Conservation (phyloP, 345 rosid genomes). For the Ceriops zippeliana region DNA sequence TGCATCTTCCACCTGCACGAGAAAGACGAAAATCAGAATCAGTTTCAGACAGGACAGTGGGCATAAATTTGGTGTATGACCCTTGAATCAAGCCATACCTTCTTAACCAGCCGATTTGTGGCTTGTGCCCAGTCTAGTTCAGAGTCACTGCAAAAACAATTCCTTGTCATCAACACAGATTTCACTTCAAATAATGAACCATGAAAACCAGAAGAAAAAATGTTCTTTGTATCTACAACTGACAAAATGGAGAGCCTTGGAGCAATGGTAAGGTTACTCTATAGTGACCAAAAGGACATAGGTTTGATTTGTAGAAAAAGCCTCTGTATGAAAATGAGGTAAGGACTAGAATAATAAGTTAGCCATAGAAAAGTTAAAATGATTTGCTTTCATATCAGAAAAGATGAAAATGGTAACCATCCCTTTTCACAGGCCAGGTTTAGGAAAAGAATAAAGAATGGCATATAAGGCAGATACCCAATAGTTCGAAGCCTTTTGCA, state of each 20-base stretch:
- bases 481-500: slow-evolving; percentile 45
- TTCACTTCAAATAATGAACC: too few species aligned
- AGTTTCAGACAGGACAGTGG: background rate
- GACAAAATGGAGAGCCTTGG: too few species aligned
- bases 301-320: too few species aligned
- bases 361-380: too few species aligned
- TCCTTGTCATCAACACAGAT: background rate
- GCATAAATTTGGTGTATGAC: background rate
- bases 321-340: too few species aligned
- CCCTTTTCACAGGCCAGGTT: background rate
- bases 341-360: too few species aligned
- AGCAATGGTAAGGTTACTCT: too few species aligned
- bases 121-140: slow-evolving; percentile 69
- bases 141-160: slow-evolving; percentile 49
- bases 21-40: slow-evolving; percentile 19
- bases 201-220: too few species aligned
- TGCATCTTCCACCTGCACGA: slow-evolving; percentile 58
- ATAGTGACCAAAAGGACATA: too few species aligned
- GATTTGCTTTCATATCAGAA: too few species aligned
- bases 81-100: slow-evolving; percentile 43
- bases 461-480: slow-evolving; percentile 39
- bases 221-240: too few species aligned
- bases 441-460: background rate
- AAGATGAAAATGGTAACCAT: too few species aligned
- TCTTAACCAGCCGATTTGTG: slow-evolving; percentile 59